These are phyloP conservation scores for Alternaria sp. DNA, from an alignment of 2,329 filamentous ascomycete species.

Conservation along the genomic window DNA sequence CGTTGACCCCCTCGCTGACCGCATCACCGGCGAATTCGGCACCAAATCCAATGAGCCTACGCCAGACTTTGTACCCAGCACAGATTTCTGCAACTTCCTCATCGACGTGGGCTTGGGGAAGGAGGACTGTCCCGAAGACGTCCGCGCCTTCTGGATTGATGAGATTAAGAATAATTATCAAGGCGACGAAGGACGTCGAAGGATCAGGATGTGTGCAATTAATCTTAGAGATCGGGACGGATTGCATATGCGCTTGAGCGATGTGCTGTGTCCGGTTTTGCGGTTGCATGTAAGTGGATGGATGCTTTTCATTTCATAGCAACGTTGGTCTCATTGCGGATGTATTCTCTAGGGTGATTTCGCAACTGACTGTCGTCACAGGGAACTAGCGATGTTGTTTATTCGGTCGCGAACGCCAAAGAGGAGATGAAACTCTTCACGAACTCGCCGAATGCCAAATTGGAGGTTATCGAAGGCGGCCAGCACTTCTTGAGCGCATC, in stretches of 20 bases:
- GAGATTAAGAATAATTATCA: conserved; percentile 55
- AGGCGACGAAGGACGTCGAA: conserved; percentile 57
- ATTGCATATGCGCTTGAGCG: conserved; percentile 53
- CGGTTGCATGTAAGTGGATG: conserved; percentile 54
- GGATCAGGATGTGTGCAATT: conserved; percentile 58
- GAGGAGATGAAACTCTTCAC: conserved; percentile 59
- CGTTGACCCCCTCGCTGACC: conserved; percentile 39
- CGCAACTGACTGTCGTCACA: conserved; percentile 19
- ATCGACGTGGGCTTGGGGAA: conserved; percentile 57
- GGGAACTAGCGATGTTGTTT: conserved; percentile 53
- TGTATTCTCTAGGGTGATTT: neutral
- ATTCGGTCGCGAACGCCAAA: conserved; percentile 51
- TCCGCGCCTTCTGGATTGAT: conserved; percentile 54
- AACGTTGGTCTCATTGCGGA: neutral
- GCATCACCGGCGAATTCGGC: conserved; percentile 49
- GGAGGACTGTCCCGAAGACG: conserved; percentile 44
- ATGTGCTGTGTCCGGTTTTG: conserved; percentile 59
- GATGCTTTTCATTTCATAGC: neutral
- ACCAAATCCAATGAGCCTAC: conserved; percentile 43
- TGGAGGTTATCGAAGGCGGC: conserved; percentile 55
- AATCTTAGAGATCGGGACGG: conserved; percentile 58
- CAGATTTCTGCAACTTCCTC: conserved; percentile 55
- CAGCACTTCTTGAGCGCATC: conserved; percentile 59
- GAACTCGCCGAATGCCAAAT: conserved; percentile 51
- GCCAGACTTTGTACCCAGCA: conserved; percentile 52